Conservation (phyloP, 2,329 filamentous ascomycete genomes). For the Fusarium sp. region DNA sequence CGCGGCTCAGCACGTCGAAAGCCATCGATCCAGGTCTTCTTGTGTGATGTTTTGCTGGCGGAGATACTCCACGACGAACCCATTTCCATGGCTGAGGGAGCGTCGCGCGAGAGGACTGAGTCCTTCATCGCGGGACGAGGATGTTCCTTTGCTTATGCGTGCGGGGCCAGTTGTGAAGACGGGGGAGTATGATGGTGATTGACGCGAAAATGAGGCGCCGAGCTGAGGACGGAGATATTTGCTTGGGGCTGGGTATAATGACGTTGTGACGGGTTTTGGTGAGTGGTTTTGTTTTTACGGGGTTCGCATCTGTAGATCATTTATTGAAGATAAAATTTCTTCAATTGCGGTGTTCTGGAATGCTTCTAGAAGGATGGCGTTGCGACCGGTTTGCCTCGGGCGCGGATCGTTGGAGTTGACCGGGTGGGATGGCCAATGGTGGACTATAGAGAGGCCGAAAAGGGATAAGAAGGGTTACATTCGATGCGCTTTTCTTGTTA, state of each 20-base stretch:
- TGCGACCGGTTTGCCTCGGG: slow-evolving; percentile 11
- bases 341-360: slow-evolving; percentile 23
- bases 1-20: slow-evolving; percentile 41
- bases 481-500: background rate
- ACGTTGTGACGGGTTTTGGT: background rate
- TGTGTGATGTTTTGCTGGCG: slow-evolving; percentile 9
- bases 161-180: background rate
- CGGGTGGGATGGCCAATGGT: background rate
- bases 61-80: slow-evolving; percentile 28
- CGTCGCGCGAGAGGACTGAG: slow-evolving; percentile 30
- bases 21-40: slow-evolving; percentile 20
- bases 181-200: background rate
- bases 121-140: slow-evolving; percentile 29
- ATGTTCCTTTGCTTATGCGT: background rate
- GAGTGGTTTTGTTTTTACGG: background rate
- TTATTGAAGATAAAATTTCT: background rate
- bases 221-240: background rate
- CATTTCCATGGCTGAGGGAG: slow-evolving; percentile 32
- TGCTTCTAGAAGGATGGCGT: slow-evolving; percentile 30
- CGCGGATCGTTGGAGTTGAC: background rate
- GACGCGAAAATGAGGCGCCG: background rate
- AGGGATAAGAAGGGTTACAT: background rate
- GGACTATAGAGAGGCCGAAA: background rate
- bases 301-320: slow-evolving; percentile 20
- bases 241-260: background rate